phyloP scores from a whole-genome alignment of 2,329 filamentous ascomycete species.

The Diaporthe amygdali region DNA sequence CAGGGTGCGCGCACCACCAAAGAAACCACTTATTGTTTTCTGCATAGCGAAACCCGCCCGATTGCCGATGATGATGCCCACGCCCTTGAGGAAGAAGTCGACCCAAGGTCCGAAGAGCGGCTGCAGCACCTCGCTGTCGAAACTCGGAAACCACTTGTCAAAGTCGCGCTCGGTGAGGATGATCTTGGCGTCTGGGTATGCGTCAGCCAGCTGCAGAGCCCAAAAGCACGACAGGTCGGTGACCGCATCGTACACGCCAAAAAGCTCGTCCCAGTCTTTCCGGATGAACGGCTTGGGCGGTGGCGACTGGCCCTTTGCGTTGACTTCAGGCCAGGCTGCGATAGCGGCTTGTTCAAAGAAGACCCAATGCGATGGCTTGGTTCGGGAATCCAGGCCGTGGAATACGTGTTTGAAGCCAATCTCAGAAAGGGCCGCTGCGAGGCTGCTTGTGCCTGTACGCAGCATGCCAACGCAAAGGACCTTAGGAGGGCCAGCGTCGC shows the following conservation, averaged over 20 bases:
- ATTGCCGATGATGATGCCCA: background rate
- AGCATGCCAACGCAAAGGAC: background rate
- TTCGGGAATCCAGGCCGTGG: constrained; percentile 24
- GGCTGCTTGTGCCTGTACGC: constrained; percentile 26
- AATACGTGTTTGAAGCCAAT: constrained; percentile 23
- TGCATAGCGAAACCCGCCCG: background rate
- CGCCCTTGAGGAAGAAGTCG: background rate
- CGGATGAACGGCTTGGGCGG: constrained; percentile 13
- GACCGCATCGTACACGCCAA: constrained; percentile 26
- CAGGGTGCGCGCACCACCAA: background rate
- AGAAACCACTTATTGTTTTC: background rate
- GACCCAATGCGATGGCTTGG: constrained; percentile 13
- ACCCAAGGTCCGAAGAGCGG: background rate
- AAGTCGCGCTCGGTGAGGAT: constrained; percentile 28
- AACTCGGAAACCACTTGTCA: constrained; percentile 26
- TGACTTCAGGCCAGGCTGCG: constrained; percentile 23
- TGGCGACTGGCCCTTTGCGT: background rate
- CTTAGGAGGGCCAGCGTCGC: background rate
- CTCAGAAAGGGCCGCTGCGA: constrained; percentile 17
- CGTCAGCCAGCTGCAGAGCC: constrained; percentile 21
- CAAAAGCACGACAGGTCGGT: constrained; percentile 28
- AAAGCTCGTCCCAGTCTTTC: constrained; percentile 25
- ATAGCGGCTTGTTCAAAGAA: constrained; percentile 24
- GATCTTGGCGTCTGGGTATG: constrained; percentile 28
- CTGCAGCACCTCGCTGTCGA: constrained; percentile 29